A percentile compares a stretch with the other conserved stretches of the same genome.
Conservation (phyloP, 1,284 basidiomycete genomes). For the Apiotrichum sp. region DNA sequence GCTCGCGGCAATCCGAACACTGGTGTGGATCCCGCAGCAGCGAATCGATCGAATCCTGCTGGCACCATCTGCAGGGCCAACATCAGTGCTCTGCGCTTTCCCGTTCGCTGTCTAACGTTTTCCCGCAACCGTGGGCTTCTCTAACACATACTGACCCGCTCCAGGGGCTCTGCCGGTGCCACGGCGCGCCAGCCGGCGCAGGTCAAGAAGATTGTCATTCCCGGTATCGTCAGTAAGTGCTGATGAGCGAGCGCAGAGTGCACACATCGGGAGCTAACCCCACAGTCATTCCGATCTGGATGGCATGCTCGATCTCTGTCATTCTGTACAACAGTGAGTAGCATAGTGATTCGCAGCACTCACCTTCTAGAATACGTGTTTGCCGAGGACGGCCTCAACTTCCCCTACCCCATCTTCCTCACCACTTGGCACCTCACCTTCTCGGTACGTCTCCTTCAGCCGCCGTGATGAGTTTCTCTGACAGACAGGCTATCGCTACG, state of each 20-base stretch:
- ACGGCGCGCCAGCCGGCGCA: constrained; percentile 1
- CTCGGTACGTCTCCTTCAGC: constrained; percentile 54
- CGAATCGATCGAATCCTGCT: too few relatives aligned
- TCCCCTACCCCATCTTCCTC: constrained; percentile 78
- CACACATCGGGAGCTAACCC: not conserved
- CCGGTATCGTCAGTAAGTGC: constrained; percentile 43
- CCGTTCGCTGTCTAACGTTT: too few relatives aligned
- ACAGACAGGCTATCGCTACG: constrained; percentile 70
- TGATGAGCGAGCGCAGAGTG: not conserved
- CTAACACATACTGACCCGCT: too few relatives aligned
- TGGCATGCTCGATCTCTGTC: constrained; percentile 77
- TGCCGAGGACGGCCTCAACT: constrained; percentile 61
- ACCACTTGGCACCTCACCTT: constrained; percentile 82
- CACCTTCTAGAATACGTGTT: constrained; percentile 63
- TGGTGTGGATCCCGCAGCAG: too few relatives aligned
- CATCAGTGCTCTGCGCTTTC: too few relatives aligned
- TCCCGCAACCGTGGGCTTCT: too few relatives aligned
- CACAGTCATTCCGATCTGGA: constrained; percentile 54
- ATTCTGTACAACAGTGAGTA: constrained; percentile 84
- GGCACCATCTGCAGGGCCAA: too few relatives aligned
- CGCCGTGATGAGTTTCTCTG: constrained; percentile 11
- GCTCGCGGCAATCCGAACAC: not conserved
- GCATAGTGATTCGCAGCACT: constrained; percentile 6
- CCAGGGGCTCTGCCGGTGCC: constrained; percentile 3
- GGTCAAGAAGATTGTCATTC: constrained; percentile 47